Base-by-base conservation (phyloP, 768 basidiomycete species). In the Dioszegia crocea region DNA sequence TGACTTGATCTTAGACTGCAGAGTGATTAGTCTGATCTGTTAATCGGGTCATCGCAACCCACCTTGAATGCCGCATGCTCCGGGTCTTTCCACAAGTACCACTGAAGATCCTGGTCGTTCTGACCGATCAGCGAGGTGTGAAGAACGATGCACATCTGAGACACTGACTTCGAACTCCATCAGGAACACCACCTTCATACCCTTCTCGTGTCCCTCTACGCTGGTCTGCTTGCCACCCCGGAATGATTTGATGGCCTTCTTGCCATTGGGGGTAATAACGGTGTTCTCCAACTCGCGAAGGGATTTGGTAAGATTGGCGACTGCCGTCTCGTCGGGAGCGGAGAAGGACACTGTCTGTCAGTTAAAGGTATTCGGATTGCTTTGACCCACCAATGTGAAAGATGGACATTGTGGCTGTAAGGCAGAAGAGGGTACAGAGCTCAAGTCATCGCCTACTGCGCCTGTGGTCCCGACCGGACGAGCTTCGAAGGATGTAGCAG, bases 21-120 rank as follows among this genome's bases (percentile, higher is more conserved):
- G 6, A 33, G 27, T 30, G 8, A 48, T 30, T 38, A 40, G 26
- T 38, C 33, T 50, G 9, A 33, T 33, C 24, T 19, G 17, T 31
- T 24, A 33, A 4, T 11, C 10, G 23, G 33, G 24, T 10, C 5
- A 4, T 19, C 4, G 2, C 24, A 10, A 19, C 67, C 47, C 48
- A 63, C 67, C 56, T 75, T 74, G 73, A 77, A 77, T 0, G 45
- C 51, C 0, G 62, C 24, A 50, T 77, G 76, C 1, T 60, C 68
- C 16, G 65, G 62, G 40, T 74, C 71, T 21, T 65, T 23, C 30
- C 56, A 57, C 27, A 73, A 30, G 48, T 77, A 77, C 43, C 66
- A 74, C 14, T 70, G 65, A 3, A 68, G 57, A 30, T 73, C 70
- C 16, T 68, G 58, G 1, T 41, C 43, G 11, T 39, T 54, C 52